Evolutionary conservation across 805 yeast species (phyloP), one percentile per base, ranked within the genome.

Genomic region (Yarrowia keelungensis): DNA sequence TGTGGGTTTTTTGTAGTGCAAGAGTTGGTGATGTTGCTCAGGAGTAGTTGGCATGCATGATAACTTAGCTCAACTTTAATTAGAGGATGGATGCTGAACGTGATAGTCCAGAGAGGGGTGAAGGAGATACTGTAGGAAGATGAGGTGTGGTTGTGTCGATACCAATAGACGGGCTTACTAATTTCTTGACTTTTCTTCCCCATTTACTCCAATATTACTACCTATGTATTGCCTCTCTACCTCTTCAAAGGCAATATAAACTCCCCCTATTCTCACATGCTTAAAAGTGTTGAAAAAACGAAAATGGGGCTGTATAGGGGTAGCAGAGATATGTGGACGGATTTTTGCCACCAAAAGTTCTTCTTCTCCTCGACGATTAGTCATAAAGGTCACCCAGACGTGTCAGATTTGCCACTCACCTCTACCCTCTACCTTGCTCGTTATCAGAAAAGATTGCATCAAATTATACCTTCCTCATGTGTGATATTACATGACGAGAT

Each of bases 21-120:
- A 43, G 26, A 45, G 11, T n/a, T 53, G 58, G 58, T 53, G 59
- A 53, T 53, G 45, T 53, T 56, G 64, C 49, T 56, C 64, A 56
- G 64, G 64, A 56, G 64, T 42, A 43, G 41, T n/a, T 42, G 19
- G 45, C 42, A 53, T 53, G 59, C 59, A 53, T 51, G 56, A 51
- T 51, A 51, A 51, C 56, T 51, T 35, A 26, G 56, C 8, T 11
- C 14, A 51, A 51, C 42, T 10, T 51, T 10, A 51, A 49, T 9
- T 49, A 32, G 39, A 5, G 7, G 32, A 26, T 19, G 19, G 19
- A 19, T 19, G 19, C 3, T 26, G 32, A 26, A 51, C 16, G 56
- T 51, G 56, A 51, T n/a, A 32, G 22, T 49, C 16, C 35, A 26
- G 32, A 26, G 7, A 3, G 32, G 7, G 7, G 32, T 26, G 32